Base-by-base conservation (phyloP, 495 filamentous ascomycete species). In the Amphirosellinia nigrospora region DNA sequence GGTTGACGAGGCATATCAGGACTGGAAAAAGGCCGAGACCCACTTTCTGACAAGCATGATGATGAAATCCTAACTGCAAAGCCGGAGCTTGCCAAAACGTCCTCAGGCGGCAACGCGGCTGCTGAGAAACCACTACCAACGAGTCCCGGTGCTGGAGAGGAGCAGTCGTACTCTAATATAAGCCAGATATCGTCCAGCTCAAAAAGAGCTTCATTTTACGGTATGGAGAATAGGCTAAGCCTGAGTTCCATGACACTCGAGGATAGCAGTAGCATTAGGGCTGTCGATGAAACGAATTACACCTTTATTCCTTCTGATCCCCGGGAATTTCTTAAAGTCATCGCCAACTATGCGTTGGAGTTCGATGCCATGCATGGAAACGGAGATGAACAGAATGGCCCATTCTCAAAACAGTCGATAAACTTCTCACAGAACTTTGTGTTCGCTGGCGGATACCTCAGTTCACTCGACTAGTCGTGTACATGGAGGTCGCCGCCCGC, bases 31-130 rank as follows among this genome's bases (percentile, higher is more conserved):
- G 74, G 87, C 86, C 26, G 96, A 99, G 78, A 86, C 83, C 4
- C 90, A 89, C 2, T 93, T 95, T 72, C 80, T 98, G 55, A 93
- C 93, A 11, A 92, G 96, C 76, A 94, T 98, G 86, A 96, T 98
- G 86, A 86, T 96, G 71, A 91, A 36, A 95, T 98, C 53, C 80
- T 98, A 36, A 93, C 93, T 70, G 89, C 91, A 16, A 93, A 93
- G 73, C 95, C 94, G 26, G 94, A 96, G 75, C 85, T 98, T 30
- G 91, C 92, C 60, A 95, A 92, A 77, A 77, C 77, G 60, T 77
- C 76, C 10, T 80, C 82, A 1, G 71, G 75, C 9, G 41, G 62
- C 68, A 72, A 71, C 38, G 52, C 19, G 9, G 76, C 73, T 19
- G 50, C 60, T 34, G 83, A 86, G 63, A 87, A 87, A 69, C 75